Base-by-base conservation (phyloP, 192 early-diverging fungal species). In the Entomortierella parvispora region DNA sequence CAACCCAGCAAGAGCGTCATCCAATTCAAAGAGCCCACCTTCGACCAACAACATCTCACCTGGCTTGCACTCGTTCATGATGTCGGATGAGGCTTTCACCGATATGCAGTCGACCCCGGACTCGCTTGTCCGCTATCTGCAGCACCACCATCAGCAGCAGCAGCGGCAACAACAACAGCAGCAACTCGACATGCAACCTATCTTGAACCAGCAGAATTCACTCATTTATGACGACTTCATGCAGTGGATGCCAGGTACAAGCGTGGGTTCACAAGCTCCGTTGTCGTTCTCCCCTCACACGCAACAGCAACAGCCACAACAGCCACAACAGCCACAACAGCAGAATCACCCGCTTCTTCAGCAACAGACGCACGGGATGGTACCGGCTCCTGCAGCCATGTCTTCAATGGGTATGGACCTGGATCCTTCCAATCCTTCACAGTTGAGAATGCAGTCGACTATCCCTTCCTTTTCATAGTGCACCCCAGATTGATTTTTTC, bases 191-290 rank as follows among this genome's bases (percentile, higher is more conserved):
- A 62, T 63, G 40, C 74, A 77, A n/a, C 65, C 74, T 1, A 29
- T 77, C n/a, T 25, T 77, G 53, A 77, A 68, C 42, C 65, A 68
- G 29, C 74, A 77, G 15, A 77, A 77, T n/a, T 77, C 74, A 31
- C 49, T 77, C 23, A 58, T 77, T 25, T 77, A 68, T 40, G 74
- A 77, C 31, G 60, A 77, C 20, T 77, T 64, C 43, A 58, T 68
- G 25, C 74, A 68, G 31, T 77, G 65, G 74, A 68, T 45, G 31
- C 65, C 68, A n/a, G n/a, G n/a, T 2, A 25, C 56, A 12, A 23
- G 48, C 22, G 29, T 55, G 5, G 26, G 20, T 26, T 44, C 58
- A 1, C 29, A 59, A 14, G 18, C 17, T 17, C 9, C 20, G 37
- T 12, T 45, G 7, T 12, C 57, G 25, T 32, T 40, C n/a, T 25